Evolutionary conservation across 495 filamentous ascomycete genomes (phyloP).

Genomic region (Aspergillus indologenus): DNA sequence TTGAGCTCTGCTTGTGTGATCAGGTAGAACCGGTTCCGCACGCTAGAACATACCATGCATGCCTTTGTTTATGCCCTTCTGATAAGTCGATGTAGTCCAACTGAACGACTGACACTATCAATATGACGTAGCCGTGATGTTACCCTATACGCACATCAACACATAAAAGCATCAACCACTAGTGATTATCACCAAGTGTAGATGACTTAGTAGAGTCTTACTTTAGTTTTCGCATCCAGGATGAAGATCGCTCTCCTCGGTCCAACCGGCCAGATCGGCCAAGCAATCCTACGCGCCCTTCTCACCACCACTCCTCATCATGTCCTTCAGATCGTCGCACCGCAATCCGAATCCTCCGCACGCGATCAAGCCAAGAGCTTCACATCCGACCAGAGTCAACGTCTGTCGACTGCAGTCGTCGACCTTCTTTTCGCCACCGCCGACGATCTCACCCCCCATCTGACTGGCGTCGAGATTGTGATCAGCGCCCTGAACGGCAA

Average conservation of each 20-base stretch:
- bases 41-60: too few relatives aligned
- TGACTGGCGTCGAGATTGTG: not conserved
- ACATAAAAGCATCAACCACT: too few relatives aligned
- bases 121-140: too few relatives aligned
- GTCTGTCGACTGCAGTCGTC: not conserved
- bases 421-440: not conserved
- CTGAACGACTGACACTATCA: too few relatives aligned
- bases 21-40: too few relatives aligned
- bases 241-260: conserved; percentile 16
- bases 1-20: too few relatives aligned
- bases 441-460: not conserved
- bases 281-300: conserved; percentile 10
- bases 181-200: too few relatives aligned
- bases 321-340: conserved; percentile 4
- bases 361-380: not conserved
- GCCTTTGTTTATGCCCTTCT: too few relatives aligned
- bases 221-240: not conserved
- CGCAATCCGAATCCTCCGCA: conserved; percentile 1
- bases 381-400: not conserved
- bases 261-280: conserved; percentile 18
- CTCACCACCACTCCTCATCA: conserved; percentile 1
- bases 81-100: too few relatives aligned
- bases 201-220: too few relatives aligned
- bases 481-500: not conserved
- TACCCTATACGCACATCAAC: too few relatives aligned